phyloP scores from a whole-genome alignment of 2,329 filamentous ascomycete genomes.

The Aspergillus persii region DNA sequence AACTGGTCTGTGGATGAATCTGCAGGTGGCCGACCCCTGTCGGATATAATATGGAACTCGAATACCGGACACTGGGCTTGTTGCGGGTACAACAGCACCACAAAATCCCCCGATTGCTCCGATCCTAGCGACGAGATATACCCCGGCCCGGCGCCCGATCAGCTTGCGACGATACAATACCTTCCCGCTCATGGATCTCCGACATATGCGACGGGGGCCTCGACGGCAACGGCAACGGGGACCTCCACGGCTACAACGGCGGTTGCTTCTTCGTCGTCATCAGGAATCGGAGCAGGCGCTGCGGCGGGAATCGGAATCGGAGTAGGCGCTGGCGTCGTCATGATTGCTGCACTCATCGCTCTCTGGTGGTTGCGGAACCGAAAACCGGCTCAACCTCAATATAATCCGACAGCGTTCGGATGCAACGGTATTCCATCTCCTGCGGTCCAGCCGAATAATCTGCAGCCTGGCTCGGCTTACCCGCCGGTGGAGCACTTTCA shows the following conservation, averaged over 20 bases:
- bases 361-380: not conserved
- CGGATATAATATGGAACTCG: not conserved
- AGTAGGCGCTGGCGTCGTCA: not conserved
- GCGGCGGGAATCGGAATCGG: constrained; percentile 7
- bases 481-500: not conserved
- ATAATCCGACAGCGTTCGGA: not conserved
- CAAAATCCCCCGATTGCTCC: constrained; percentile 1
- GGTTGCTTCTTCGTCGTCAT: not conserved
- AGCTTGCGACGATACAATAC: constrained; percentile 10
- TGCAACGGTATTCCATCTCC: not conserved
- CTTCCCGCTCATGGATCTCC: constrained; percentile 1
- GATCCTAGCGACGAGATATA: constrained; percentile 4
- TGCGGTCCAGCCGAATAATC: not conserved
- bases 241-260: not conserved
- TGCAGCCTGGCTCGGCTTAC: not conserved
- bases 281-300: not conserved
- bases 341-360: not conserved
- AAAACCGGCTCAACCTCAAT: not conserved
- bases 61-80: constrained; percentile 5
- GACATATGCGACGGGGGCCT: constrained; percentile 2
- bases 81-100: not conserved
- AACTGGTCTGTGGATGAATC: not conserved
- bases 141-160: constrained; percentile 2
- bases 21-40: not conserved
- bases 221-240: not conserved